Evolutionary conservation across 1,284 basidiomycete species (phyloP), one percentile per base, ranked within the genome.

Genomic region (Puccinia polysora): DNA sequence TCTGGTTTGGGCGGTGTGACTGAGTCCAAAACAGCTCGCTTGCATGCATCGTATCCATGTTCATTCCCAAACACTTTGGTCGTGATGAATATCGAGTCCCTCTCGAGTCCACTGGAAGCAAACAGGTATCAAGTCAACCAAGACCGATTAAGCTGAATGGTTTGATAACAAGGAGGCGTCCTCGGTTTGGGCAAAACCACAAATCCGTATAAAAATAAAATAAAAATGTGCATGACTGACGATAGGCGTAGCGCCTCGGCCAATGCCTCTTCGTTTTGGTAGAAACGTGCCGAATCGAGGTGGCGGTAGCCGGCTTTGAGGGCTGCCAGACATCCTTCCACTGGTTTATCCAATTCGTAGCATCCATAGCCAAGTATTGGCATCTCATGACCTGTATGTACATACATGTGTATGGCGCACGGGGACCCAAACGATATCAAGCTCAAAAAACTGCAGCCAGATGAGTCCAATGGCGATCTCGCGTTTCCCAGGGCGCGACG

Each of bases 321-420:
- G 88, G 87, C 23, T 81, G 79, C 87, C 88, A 85, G 84, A 78
- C 91, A 93, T 3, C 89, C 90, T 18, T 82, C 84, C 74, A 84
- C 83, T 75, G 92, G 80, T 0, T 90, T 89, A 50, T 86, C 84
- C 25, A 86, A 78, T n/a, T 86, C 84, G 8, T 86, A 86, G 0
- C 91, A 88, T 15, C 90, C 90, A 69, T 91, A 86, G 1, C 90
- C 90, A 0, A 92, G 82, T n/a, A 85, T 79, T 53, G 90, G 90
- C 80, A 92, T 86, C 30, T 36, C 10, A n/a, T 56, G 32, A 34
- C 53, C 53, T 56, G n/a, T 32, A 30, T 30, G 34, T 1, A 34
- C 8, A 32, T 32, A 1, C 10, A 36, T 34, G 30, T 15, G 32
- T 34, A n/a, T 5, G 38, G 40, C 7, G 18, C 40, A 43, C 40